Base-by-base conservation (phyloP, 73 alveolate species). In the Urostyla sp. region DNA sequence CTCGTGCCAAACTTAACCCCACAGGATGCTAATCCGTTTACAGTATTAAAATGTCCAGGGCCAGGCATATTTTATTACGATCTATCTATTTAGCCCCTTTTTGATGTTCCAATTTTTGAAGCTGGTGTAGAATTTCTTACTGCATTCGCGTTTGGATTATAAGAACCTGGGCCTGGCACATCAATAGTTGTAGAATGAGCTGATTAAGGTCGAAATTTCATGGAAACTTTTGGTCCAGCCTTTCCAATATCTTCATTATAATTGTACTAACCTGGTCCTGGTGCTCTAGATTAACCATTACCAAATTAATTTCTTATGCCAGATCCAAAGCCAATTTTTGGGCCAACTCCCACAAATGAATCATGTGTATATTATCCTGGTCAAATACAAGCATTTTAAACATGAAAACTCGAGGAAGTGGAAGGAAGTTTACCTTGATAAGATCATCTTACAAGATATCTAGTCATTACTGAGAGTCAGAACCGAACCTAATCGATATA, bases 141-240 rank as follows among this genome's bases (percentile, higher is more conserved):
- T 20, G 53, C 53, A 37, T 67, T 26, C 36, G 49, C 36, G 48
- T 69, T 49, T n/a, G 83, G 83, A 31, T 69, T 69, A 31, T 69
- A 69, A 46, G 44, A 30, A 13, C 83, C 83, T 45, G 83, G 83
- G 10, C 83, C 83, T 6, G 83, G 83, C 1, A 40, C 72, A 16
- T 69, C 72, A 13, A 44, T 6, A 24, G 69, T 38, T 43, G 51
- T 63, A 20, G 3, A 8, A 16, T 4, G 44, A 8, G 37, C 34
- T 36, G 67, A 21, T 6, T 69, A 20, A 46, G 83, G 83, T 26
- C 83, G 40, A 35, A 69, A 69, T 48, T 69, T 69, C 83, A 69
- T 69, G 2, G 83, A 69, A 7, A 69, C 83, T 49, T 48, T 69
- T 6, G 83, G 48, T 6, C 57, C 67, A 69, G 10, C 49, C 34